Conservation (phyloP, 371 early-diverging fungal genomes). For the Dichotomocladium elegans region DNA sequence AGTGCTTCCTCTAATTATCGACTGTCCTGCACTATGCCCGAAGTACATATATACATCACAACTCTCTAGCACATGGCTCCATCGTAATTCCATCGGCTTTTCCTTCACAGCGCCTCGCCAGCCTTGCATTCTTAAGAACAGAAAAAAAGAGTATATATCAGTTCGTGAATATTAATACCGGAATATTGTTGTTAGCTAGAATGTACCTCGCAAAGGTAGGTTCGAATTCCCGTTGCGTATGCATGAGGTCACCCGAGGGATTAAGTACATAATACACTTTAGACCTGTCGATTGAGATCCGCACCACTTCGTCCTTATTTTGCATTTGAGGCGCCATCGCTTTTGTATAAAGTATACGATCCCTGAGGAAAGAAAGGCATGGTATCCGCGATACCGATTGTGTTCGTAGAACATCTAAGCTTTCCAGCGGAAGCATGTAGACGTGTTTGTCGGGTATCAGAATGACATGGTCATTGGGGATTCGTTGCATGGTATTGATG, state of each 20-base stretch:
- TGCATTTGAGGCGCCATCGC: slow-evolving; percentile 10
- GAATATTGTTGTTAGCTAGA: no score
- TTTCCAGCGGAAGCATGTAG: slow-evolving; percentile 86
- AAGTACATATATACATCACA: slow-evolving; percentile 86
- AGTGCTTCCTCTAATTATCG: slow-evolving; percentile 69
- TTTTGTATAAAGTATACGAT: slow-evolving; percentile 50
- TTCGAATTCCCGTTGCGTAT: slow-evolving; percentile 79
- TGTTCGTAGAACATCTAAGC: slow-evolving; percentile 63
- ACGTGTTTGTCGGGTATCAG: slow-evolving; percentile 79
- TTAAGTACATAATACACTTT: slow-evolving; percentile 83
- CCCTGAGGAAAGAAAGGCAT: slow-evolving; percentile 68
- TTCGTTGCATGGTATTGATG: slow-evolving; percentile 11
- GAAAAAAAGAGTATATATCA: neutral
- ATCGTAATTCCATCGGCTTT: slow-evolving; percentile 68
- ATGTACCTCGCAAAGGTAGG: slow-evolving; percentile 47
- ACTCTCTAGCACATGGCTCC: slow-evolving; percentile 48
- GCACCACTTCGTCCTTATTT: slow-evolving; percentile 32
- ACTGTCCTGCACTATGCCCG: slow-evolving; percentile 97
- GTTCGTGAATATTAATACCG: neutral
- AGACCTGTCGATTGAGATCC: slow-evolving; percentile 41
- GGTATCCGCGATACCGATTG: slow-evolving; percentile 80
- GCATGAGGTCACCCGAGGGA: slow-evolving; percentile 79
- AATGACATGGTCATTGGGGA: slow-evolving; percentile 60
- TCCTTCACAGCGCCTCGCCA: slow-evolving; percentile 76
- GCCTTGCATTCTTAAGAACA: slow-evolving; percentile 12